phyloP scores from a whole-genome alignment of 371 early-diverging fungal genomes.

The Nosema granulosis region DNA sequence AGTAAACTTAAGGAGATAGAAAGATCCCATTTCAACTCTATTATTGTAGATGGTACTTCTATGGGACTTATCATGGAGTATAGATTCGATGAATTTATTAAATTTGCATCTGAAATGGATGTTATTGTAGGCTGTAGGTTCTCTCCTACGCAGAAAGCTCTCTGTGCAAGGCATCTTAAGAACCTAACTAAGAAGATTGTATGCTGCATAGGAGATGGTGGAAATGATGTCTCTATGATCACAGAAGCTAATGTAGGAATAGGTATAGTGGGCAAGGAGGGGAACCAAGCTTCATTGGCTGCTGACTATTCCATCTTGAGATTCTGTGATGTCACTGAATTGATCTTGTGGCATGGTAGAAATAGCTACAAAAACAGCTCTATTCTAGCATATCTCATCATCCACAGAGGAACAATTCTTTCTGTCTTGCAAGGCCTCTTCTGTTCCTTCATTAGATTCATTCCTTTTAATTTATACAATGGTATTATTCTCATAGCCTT shows the following conservation, averaged over 20 bases:
- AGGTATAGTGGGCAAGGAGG: slow-evolving; percentile 96
- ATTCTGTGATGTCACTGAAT: slow-evolving; percentile 77
- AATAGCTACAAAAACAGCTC: slow-evolving; percentile 89
- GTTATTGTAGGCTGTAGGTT: slow-evolving; percentile 91
- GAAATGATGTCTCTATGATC: slow-evolving; percentile 98
- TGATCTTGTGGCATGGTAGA: slow-evolving; percentile 92
- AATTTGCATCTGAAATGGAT: slow-evolving; percentile 72
- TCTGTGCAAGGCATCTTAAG: slow-evolving; percentile 79
- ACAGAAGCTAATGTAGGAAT: slow-evolving; percentile 93
- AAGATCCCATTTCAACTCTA: slow-evolving; percentile 67
- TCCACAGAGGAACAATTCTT: slow-evolving; percentile 93
- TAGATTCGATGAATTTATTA: slow-evolving; percentile 75
- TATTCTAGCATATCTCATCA: slow-evolving; percentile 90
- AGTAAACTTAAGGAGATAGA: slow-evolving; percentile 44
- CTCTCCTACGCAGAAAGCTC: slow-evolving; percentile 97
- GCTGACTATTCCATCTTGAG: slow-evolving; percentile 89
- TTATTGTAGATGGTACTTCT: slow-evolving; percentile 92
- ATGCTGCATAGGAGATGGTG: slow-evolving; percentile 94
- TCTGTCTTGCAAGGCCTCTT: slow-evolving; percentile 96
- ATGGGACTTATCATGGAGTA: slow-evolving; percentile 75
- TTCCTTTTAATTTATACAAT: slow-evolving; percentile 90
- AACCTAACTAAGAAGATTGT: slow-evolving; percentile 72
- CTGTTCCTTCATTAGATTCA: slow-evolving; percentile 88
- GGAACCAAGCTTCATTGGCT: slow-evolving; percentile 88
- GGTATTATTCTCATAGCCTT: slow-evolving; percentile 75